These are phyloP conservation scores for Lyophyllum semitale DNA, from an alignment of 768 basidiomycete genomes.

Conservation along the genomic window DNA sequence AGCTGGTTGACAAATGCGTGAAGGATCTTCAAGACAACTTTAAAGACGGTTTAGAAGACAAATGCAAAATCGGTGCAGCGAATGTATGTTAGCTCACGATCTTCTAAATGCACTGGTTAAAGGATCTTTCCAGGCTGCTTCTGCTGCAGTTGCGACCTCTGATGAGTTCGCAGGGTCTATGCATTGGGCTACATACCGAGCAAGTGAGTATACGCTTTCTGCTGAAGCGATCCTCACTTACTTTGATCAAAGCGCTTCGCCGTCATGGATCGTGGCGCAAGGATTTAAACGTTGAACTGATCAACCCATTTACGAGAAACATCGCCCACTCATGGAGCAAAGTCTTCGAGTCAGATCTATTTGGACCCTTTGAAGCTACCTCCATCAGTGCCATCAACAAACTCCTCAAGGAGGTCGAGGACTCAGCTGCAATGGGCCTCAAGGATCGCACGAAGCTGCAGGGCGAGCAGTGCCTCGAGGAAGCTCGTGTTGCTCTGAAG, in stretches of 20 bases:
- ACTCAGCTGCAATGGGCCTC: constrained; percentile 50
- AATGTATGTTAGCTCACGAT: constrained; percentile 36
- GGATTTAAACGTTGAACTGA: constrained; percentile 62
- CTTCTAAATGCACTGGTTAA: not conserved
- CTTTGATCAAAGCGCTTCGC: constrained; percentile 39
- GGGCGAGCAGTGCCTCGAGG: constrained; percentile 51
- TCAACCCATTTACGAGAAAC: constrained; percentile 57
- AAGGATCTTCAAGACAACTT: constrained; percentile 48
- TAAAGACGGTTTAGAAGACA: constrained; percentile 59
- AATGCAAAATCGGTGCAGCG: constrained; percentile 51
- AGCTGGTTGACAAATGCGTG: constrained; percentile 46
- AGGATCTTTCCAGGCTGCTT: constrained; percentile 34
- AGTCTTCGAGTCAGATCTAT: constrained; percentile 62
- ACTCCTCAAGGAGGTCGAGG: constrained; percentile 53
- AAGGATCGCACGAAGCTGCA: constrained; percentile 54
- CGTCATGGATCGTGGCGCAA: constrained; percentile 56
- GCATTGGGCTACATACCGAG: constrained; percentile 64
- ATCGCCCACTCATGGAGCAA: constrained; percentile 61
- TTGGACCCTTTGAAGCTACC: constrained; percentile 45
- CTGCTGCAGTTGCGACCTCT: constrained; percentile 44
- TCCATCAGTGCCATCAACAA: constrained; percentile 38
- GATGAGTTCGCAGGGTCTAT: constrained; percentile 54
- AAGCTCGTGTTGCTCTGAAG: constrained; percentile 49
- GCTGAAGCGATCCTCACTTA: not conserved
- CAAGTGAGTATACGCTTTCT: constrained; percentile 39